Conservation (phyloP, 2,329 filamentous ascomycete genomes). For the Cladophialophora carrionii region DNA sequence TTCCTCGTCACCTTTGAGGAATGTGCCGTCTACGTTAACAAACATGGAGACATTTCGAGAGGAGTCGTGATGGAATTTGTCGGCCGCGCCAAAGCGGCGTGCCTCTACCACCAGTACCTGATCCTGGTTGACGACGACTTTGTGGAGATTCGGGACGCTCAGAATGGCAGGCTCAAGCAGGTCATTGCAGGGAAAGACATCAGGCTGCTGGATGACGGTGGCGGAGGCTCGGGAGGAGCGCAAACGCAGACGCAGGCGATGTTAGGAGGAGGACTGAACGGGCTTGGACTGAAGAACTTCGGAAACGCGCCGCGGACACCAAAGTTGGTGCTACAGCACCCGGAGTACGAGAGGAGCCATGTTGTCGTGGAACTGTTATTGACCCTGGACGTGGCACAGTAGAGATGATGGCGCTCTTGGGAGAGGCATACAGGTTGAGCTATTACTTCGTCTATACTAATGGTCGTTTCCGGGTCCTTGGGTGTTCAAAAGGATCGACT, state of each 20-base stretch:
- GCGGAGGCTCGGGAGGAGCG: constrained; percentile 62
- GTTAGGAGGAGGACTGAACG: constrained; percentile 45
- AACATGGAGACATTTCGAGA: constrained; percentile 92
- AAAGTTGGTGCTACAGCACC: constrained; percentile 95
- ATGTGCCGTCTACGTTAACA: constrained; percentile 96
- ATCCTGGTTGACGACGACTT: constrained; percentile 95
- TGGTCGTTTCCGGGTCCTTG: neutral
- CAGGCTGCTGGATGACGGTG: constrained; percentile 83
- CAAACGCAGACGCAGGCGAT: constrained; percentile 42
- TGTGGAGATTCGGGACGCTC: constrained; percentile 93
- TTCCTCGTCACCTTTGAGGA: constrained; percentile 94
- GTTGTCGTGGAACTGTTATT: constrained; percentile 89
- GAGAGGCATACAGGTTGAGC: neutral
- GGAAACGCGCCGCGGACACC: constrained; percentile 66
- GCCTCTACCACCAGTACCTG: constrained; percentile 88
- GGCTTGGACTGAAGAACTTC: constrained; percentile 42
- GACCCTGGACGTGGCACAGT: constrained; percentile 67
- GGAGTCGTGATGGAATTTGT: constrained; percentile 98
- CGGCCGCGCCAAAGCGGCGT: constrained; percentile 84
- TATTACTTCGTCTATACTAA: neutral
- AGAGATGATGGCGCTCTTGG: neutral
- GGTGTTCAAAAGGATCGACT: neutral
- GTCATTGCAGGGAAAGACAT: constrained; percentile 93
- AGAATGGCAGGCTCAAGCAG: constrained; percentile 90
- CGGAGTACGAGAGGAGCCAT: constrained; percentile 79